These are phyloP conservation scores for Mucor plumbeus DNA, from an alignment of 371 early-diverging fungal species.

Conservation along the genomic window DNA sequence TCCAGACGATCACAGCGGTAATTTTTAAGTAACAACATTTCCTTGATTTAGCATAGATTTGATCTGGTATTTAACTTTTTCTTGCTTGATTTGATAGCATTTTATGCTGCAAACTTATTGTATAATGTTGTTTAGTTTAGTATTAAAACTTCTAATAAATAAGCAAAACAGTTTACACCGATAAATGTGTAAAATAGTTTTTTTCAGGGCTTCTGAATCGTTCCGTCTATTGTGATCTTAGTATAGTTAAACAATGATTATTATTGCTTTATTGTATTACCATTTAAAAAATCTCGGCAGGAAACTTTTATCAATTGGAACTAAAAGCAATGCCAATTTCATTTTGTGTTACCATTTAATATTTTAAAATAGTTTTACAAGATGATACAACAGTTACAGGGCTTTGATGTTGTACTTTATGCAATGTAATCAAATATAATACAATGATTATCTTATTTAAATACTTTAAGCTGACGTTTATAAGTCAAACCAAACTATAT, in stretches of 20 bases:
- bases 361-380: neutral
- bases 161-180: too few species aligned
- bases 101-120: too few species aligned
- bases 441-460: too few species aligned
- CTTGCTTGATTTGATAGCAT: too few species aligned
- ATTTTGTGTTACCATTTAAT: neutral
- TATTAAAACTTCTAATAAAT: too few species aligned
- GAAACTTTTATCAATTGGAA: neutral
- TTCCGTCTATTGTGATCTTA: neutral
- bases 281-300: neutral
- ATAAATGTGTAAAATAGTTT: too few species aligned
- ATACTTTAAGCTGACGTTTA: too few species aligned
- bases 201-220: neutral
- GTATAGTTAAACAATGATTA: neutral
- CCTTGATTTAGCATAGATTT: too few species aligned
- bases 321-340: constrained; percentile 3
- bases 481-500: neutral
- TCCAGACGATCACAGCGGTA: too few species aligned
- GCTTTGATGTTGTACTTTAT: neutral
- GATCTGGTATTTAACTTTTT: too few species aligned
- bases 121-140: too few species aligned
- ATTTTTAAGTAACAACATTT: too few species aligned
- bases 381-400: neutral
- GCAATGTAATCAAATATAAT: neutral
- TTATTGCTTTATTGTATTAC: neutral